Base-by-base conservation (phyloP, 2,329 filamentous ascomycete genomes). In the Stagonosporopsis vannaccii region DNA sequence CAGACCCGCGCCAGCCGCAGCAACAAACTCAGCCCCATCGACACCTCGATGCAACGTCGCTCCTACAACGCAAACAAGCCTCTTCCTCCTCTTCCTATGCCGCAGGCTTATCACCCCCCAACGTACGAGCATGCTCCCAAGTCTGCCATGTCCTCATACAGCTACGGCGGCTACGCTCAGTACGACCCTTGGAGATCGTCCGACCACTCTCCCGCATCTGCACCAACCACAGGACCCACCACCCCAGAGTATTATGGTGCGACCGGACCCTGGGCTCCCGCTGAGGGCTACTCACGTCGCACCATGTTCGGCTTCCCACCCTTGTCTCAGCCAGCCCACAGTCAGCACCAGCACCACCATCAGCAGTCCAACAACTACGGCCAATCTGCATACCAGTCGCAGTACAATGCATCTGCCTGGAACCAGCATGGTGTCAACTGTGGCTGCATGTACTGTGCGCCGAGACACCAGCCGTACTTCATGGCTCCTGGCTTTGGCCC, bases 41-140 rank as follows among this genome's bases (percentile, higher is more conserved):
- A 90, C 67, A 90, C 87, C 48, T 87, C 84, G 61, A 77, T 89
- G 53, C 78, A 85, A 60, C 81, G 85, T 55, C 77, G 80, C 55
- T 76, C 79, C 41, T 67, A 81, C 44, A 74, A 74, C 56, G 66
- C 69, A 54, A 77, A 81, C 62, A 84, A 85, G 68, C 72, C 75
- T 35, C 66, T 77, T 11, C 74, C 75, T 26, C 71, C 75, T 33
- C 62, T 74, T 47, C 72, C 75, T n/a, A 66, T 73, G 67, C 65
- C 72, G 55, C 70, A 73, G 65, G 78, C 79, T 76, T 66, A 80
- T 64, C 71, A 67, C 45, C 58, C 66, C 26, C 66, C 68, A 15
- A 64, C 70, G 6, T 74, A 73, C 45, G 74, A 76, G 55, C 72
- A 60, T 62, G 70, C 63, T 1, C 70, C 72, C 42, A 75, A 75